A percentile compares a stretch with the other conserved stretches of the same genome.
phyloP scores from a whole-genome alignment of 768 basidiomycete species.

The Leucosporidium yakuticum region DNA sequence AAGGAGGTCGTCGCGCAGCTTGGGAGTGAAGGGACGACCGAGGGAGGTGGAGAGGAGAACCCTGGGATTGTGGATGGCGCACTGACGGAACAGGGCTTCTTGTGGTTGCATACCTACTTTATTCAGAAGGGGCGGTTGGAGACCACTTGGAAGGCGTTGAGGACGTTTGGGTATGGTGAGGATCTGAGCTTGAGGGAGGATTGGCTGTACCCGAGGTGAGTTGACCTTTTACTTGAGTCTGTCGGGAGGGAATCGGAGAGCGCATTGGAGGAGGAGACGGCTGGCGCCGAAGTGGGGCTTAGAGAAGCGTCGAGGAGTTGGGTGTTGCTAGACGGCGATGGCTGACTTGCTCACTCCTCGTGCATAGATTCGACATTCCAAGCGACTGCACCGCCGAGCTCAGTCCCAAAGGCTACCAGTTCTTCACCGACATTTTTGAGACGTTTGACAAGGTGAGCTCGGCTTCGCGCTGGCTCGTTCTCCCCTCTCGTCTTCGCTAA shows the following conservation, averaged over 20 bases:
- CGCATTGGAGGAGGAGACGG: too few relatives aligned
- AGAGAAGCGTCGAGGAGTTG: too few relatives aligned
- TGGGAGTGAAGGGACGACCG: constrained; percentile 28
- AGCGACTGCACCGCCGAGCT: constrained; percentile 91
- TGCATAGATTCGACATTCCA: constrained; percentile 83
- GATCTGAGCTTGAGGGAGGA: constrained; percentile 81
- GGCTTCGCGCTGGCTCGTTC: not conserved
- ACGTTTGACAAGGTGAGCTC: constrained; percentile 74
- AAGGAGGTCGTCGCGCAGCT: constrained; percentile 64
- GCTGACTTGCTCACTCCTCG: too few relatives aligned
- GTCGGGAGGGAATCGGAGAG: too few relatives aligned
- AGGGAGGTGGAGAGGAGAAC: constrained; percentile 13
- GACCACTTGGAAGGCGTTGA: constrained; percentile 94
- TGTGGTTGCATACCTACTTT: constrained; percentile 92
- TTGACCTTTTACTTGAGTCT: constrained; percentile 16
- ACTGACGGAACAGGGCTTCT: constrained; percentile 84
- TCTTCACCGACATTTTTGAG: constrained; percentile 94
- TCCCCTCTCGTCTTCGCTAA: not conserved
- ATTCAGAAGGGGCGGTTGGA: constrained; percentile 92
- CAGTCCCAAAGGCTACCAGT: constrained; percentile 87
- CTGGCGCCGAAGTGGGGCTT: too few relatives aligned
- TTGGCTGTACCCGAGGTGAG: constrained; percentile 83
- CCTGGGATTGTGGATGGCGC: constrained; percentile 47
- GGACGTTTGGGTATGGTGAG: constrained; percentile 93
- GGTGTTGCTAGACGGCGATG: too few relatives aligned